These are phyloP conservation scores for Vickermania spadyakhi DNA, from an alignment of 208 protist genomes.

Conservation along the genomic window DNA sequence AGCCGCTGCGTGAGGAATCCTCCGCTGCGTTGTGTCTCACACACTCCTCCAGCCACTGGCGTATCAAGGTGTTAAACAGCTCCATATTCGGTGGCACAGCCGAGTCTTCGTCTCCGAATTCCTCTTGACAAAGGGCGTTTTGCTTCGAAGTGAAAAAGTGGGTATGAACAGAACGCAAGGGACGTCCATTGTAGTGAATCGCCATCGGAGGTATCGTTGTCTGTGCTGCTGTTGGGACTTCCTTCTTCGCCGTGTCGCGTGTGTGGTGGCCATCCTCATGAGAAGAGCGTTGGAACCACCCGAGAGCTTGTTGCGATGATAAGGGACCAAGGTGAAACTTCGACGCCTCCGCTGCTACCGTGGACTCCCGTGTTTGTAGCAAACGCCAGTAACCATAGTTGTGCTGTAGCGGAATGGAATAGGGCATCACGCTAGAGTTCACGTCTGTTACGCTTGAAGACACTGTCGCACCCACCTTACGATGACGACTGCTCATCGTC, in stretches of 20 bases:
- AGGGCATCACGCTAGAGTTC: conserved; percentile 12
- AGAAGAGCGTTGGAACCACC: background rate
- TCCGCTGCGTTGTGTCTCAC: no score
- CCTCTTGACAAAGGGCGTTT: no score
- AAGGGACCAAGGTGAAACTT: conserved; percentile 33
- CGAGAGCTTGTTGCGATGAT: background rate
- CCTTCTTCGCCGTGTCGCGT: no score
- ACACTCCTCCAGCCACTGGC: no score
- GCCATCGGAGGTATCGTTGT: background rate
- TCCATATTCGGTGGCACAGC: no score
- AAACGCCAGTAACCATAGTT: conserved; percentile 87
- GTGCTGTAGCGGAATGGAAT: conserved; percentile 48
- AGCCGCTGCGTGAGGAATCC: no score
- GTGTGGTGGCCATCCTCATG: background rate
- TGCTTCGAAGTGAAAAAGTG: conserved; percentile 30
- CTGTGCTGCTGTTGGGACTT: background rate
- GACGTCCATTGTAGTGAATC: conserved; percentile 43
- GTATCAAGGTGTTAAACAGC: no score
- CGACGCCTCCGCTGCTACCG: conserved; percentile 19
- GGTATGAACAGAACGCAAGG: conserved; percentile 63
- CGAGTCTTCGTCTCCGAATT: no score
- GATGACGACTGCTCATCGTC: no score
- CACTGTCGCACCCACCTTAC: no score
- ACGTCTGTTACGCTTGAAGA: no score
- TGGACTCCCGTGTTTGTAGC: conserved; percentile 23